phyloP scores from a whole-genome alignment of 2,329 filamentous ascomycete genomes.

The Dendryphion nanum region DNA sequence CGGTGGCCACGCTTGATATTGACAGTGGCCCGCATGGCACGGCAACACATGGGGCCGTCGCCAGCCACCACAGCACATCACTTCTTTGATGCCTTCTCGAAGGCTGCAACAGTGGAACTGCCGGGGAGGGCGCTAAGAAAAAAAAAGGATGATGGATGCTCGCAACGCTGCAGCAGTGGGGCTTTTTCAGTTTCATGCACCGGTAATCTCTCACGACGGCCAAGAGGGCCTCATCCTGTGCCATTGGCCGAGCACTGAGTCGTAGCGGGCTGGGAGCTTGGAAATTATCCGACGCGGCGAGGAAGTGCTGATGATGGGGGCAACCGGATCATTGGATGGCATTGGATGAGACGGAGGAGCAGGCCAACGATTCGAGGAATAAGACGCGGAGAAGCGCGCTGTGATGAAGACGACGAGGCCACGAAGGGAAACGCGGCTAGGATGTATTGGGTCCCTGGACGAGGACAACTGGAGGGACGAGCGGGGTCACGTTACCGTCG shows the following conservation, averaged over 20 bases:
- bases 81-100: conserved; percentile 35
- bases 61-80: conserved; percentile 27
- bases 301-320: conserved; percentile 6
- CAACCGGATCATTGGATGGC: conserved; percentile 4
- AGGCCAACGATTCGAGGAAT: no score
- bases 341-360: neutral
- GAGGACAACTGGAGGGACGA: no score
- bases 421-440: no score
- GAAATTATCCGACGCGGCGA: conserved; percentile 25
- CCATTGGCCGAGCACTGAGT: conserved; percentile 3
- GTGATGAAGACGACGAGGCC: no score
- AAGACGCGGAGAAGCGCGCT: neutral
- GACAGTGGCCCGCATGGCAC: no score
- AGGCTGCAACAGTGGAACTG: conserved; percentile 9
- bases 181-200: conserved; percentile 18
- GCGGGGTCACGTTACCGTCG: no score
- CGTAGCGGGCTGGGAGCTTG: conserved; percentile 7
- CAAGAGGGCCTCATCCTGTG: no score
- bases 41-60: neutral
- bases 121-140: no score
- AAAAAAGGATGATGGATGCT: no score
- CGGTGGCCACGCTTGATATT: no score
- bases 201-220: conserved; percentile 9
- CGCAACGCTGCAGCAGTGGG: no score
- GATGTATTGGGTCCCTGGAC: no score